These are phyloP conservation scores for Nannizzia gypsea DNA, from an alignment of 2,329 filamentous ascomycete genomes.

Conservation along the genomic window DNA sequence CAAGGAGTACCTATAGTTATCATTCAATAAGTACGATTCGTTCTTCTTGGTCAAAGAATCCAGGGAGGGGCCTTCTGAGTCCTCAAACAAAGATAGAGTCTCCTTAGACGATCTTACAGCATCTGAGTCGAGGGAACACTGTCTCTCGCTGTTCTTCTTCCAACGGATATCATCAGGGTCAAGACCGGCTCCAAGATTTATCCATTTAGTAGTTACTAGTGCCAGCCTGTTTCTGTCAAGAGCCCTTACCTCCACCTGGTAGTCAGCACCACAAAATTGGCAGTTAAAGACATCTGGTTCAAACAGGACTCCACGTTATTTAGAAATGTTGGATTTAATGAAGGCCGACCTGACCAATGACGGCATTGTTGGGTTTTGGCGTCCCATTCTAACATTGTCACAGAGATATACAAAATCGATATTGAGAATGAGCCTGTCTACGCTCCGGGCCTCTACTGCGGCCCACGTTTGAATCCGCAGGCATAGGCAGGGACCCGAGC, in stretches of 20 bases:
- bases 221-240: not conserved
- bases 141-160: not conserved
- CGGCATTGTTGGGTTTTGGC: not conserved
- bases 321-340: not conserved
- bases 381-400: not conserved
- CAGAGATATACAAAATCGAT: not conserved
- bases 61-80: not conserved
- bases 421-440: not conserved
- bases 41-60: not conserved
- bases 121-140: not conserved
- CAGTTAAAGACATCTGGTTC: not conserved
- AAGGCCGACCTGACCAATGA: not conserved
- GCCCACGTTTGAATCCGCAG: conserved; percentile 3
- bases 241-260: not conserved
- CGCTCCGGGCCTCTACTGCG: too few species aligned
- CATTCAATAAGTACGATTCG: not conserved
- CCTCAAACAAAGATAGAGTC: not conserved
- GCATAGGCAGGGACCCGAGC: not conserved
- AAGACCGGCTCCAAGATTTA: not conserved
- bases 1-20: not conserved
- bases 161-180: not conserved
- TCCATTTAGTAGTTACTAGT: not conserved
- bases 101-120: not conserved
- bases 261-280: not conserved
- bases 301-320: not conserved